Conservation (phyloP, 2,329 filamentous ascomycete genomes). For the Ceratocystis destructans region DNA sequence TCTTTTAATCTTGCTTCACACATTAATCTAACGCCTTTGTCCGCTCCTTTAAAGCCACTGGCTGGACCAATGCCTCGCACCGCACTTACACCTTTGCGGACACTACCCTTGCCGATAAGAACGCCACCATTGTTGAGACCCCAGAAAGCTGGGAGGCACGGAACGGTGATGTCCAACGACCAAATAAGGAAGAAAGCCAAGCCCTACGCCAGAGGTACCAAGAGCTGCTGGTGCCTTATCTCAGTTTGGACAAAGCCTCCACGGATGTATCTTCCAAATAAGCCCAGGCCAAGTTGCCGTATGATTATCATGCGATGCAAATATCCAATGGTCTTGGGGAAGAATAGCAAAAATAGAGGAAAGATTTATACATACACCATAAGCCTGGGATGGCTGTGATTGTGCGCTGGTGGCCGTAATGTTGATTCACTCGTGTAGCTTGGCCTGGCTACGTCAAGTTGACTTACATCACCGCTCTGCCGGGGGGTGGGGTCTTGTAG, state of each 20-base stretch:
- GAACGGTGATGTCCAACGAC: constrained; percentile 29
- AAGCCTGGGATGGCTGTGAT: background rate
- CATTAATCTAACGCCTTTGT: background rate
- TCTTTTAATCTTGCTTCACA: background rate
- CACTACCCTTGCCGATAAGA: constrained; percentile 34
- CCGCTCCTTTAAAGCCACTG: constrained; percentile 40
- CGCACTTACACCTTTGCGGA: constrained; percentile 53
- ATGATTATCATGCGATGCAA: background rate
- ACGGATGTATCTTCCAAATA: background rate
- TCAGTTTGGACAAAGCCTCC: constrained; percentile 25
- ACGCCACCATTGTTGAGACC: constrained; percentile 37
- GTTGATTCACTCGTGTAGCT: background rate
- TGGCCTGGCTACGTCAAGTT: no score
- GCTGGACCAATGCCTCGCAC: constrained; percentile 61
- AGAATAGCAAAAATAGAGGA: background rate
- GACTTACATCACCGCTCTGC: no score
- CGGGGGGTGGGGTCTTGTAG: no score
- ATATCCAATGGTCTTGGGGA: background rate
- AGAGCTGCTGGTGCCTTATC: constrained; percentile 26
- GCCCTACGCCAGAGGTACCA: constrained; percentile 32
- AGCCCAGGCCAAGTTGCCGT: background rate
- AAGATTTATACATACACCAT: background rate
- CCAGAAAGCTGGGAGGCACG: constrained; percentile 35
- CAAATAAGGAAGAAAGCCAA: constrained; percentile 34
- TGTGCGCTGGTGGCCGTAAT: background rate